phyloP scores from a whole-genome alignment of 192 early-diverging fungal species.

The Coemansia sp. region DNA sequence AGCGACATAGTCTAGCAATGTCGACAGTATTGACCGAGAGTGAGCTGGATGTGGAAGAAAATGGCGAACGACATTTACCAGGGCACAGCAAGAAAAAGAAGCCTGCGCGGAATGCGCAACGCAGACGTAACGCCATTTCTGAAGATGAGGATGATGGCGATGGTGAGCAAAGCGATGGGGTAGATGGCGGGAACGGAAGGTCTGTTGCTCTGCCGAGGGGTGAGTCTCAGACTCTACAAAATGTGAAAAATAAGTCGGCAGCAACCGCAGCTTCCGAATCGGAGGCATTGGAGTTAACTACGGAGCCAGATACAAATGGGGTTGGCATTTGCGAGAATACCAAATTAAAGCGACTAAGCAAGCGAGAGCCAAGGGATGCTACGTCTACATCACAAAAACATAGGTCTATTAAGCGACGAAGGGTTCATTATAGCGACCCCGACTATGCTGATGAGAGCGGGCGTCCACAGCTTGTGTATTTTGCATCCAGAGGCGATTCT shows the following conservation, averaged over 20 bases:
- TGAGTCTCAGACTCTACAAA: neutral
- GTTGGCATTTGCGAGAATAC: neutral
- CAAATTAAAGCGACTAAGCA: neutral
- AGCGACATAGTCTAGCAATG: conserved; percentile 2
- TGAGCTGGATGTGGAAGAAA: conserved; percentile 39
- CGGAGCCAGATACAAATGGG: neutral
- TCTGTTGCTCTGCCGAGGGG: conserved; percentile 7
- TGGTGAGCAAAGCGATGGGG: conserved; percentile 3
- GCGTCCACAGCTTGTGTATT: conserved; percentile 46
- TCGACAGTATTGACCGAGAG: conserved; percentile 22
- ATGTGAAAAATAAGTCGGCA: neutral
- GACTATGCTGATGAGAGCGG: conserved; percentile 30
- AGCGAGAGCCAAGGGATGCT: neutral
- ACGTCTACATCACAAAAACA: conserved; percentile 11
- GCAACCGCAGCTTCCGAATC: neutral
- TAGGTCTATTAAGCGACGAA: conserved; percentile 28
- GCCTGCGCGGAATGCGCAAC: conserved; percentile 11
- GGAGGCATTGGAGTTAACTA: neutral
- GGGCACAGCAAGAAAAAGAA: conserved; percentile 6
- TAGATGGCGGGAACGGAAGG: conserved; percentile 17
- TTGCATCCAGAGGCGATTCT: conserved; percentile 43
- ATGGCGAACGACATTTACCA: neutral
- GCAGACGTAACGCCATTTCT: conserved; percentile 34
- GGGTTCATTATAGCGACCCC: conserved; percentile 28
- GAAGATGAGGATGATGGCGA: conserved; percentile 38